Conservation (phyloP, 768 basidiomycete species). For the Fomitopsis serialis region DNA sequence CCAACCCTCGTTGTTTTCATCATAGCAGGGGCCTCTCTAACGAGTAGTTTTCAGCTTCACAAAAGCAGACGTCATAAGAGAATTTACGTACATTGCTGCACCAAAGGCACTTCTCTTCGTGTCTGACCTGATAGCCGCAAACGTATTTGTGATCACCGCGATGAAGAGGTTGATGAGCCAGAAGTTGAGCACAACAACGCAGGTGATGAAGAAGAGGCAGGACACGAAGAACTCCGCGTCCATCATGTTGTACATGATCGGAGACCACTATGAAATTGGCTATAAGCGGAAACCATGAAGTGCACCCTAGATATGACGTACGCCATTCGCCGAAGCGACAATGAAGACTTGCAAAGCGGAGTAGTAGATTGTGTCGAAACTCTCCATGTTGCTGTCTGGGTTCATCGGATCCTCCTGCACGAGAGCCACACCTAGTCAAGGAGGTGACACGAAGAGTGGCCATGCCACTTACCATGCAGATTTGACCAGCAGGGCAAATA, state of each 20-base stretch:
- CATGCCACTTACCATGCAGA: constrained; percentile 56
- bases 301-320: constrained; percentile 30
- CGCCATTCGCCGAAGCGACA: constrained; percentile 73
- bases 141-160: constrained; percentile 93
- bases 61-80: not conserved
- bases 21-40: constrained; percentile 27
- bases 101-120: constrained; percentile 93
- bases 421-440: not conserved
- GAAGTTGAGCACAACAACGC: constrained; percentile 85
- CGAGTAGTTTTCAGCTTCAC: not conserved
- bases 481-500: constrained; percentile 82
- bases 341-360: constrained; percentile 81
- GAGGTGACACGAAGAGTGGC: not conserved
- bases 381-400: constrained; percentile 59
- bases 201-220: constrained; percentile 80
- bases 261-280: constrained; percentile 53
- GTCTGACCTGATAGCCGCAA: constrained; percentile 79
- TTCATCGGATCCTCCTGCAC: constrained; percentile 53
- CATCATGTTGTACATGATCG: constrained; percentile 84
- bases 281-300: not conserved
- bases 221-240: constrained; percentile 89
- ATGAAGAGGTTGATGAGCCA: constrained; percentile 93
- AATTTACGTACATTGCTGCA: constrained; percentile 55
- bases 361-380: constrained; percentile 86
- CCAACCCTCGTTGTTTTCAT: constrained; percentile 66